Base-by-base conservation (phyloP, 108 stramenopile species). In the Tribonema minus region DNA sequence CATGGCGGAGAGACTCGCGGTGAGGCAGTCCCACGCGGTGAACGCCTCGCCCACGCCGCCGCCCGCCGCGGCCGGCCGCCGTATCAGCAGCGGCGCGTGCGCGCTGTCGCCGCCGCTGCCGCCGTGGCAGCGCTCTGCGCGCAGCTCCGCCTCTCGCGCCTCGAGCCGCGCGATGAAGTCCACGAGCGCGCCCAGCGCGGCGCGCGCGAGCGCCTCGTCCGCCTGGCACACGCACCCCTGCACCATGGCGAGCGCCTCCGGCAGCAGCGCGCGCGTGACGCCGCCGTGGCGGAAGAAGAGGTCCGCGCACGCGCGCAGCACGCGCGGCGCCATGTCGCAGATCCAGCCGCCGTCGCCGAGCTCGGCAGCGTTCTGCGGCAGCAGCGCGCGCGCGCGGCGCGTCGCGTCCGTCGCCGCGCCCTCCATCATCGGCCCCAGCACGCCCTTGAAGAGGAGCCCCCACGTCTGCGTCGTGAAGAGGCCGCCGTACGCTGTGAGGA, bases 381-480 rank as follows among this genome's bases (percentile, higher is more conserved):
- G 72, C 28, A 33, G 37, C 37, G 85, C 83, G 15, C 39, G 70
- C 31, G 71, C 32, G 1, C 80, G 83, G 1, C 20, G 37, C 15
- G 85, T 84, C 2, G 58, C 23, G 27, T 87, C 86, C 20, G 84
- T 85, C 37, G 71, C 71, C 33, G 86, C 87, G 58, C 58, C 37
- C 36, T 88, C 88, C 35, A 88, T 40, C 2, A 84, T 70, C 1
- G 88, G 88, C 26, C 81, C 68, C 3, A 88, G 80, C 25, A 87
- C 87, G 26, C 88, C 87, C 9, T 75, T 34, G 67, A 86, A 86
- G 26, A 87, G 63, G 0, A 88, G 82, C 9, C 63, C 71, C 88
- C 88, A 88, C 5, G 83, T 80, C 31, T 86, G 82, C 20, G 61
- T 30, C 3, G 40, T 37, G 80, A 88, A 88, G 0, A 67, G 32